Base-by-base conservation (phyloP, 345 rosid genomes). In the Salix viminalis region DNA sequence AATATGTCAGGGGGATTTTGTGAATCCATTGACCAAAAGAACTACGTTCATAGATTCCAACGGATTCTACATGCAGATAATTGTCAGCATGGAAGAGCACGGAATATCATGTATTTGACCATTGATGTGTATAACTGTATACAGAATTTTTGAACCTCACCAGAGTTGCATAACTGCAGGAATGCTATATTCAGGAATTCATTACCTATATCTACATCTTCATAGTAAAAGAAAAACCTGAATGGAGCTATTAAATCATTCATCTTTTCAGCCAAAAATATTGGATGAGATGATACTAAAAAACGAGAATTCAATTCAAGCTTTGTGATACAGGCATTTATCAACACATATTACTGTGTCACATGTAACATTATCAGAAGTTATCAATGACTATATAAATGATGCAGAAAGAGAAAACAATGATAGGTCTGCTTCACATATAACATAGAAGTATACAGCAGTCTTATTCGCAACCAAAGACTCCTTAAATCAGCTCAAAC, bases 1-100 rank as follows among this genome's bases (percentile, higher is more conserved):
- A 69, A 23, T 77, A 72, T 71, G 79, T 90, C 77, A 87, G 86
- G n/a, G 82, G 36, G 37, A 24, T 50, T 36, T 15, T 56, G 42
- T 5, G 39, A 67, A 60, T 4, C 7, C 44, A 64, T n/a, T 28
- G 70, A 54, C 30, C 41, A 39, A 19, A 74, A 65, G 50, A 24
- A 62, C 68, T 71, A 42, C 13, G 46, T 42, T 11, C 46, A 42
- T 42, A 37, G 34, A n/a, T 32, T 72, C 39, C 37, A 7, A 56
- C 14, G 41, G 7, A 73, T 26, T 30, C 54, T 9, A 56, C 34
- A 67, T 56, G 66, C 56, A 78, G 37, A 48, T 66, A 32, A 26
- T 54, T 54, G 10, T 16, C 7, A 37, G 18, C 65, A 50, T 13
- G 41, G 23, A 24, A 70, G 23, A n/a, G 16, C n/a, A 39, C 1